Conservation (phyloP, 2,329 filamentous ascomycete species). For the Diaporthe ampelina region DNA sequence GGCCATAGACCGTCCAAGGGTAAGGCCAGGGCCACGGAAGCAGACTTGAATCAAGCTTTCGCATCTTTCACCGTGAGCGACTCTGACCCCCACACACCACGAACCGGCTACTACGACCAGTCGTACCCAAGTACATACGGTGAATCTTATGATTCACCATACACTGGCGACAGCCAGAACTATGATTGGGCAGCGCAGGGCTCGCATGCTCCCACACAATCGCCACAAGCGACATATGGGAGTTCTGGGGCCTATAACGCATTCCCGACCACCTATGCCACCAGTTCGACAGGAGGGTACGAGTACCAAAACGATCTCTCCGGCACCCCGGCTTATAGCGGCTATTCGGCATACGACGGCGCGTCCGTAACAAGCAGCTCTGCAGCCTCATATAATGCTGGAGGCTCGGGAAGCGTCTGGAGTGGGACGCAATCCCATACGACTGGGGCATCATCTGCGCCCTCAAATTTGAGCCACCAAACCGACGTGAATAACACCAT, state of each 20-base stretch:
- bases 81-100: neutral
- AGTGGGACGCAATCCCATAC: neutral
- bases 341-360: neutral
- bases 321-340: neutral
- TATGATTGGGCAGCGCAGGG: neutral
- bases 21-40: slow-evolving; percentile 1
- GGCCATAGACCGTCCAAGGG: slow-evolving; percentile 22
- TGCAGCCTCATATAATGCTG: neutral
- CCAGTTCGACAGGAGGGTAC: slow-evolving; percentile 9
- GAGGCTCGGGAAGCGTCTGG: neutral
- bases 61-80: slow-evolving; percentile 32
- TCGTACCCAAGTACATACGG: neutral
- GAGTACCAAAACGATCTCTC: neutral
- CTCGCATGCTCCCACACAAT: neutral
- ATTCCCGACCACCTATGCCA: neutral
- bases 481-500: slow-evolving; percentile 28
- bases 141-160: neutral
- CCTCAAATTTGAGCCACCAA: slow-evolving; percentile 9
- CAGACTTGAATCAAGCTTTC: neutral
- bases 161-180: neutral
- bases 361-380: slow-evolving; percentile 1
- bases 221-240: neutral
- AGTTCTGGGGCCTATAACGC: neutral
- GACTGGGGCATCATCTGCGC: slow-evolving; percentile 8
- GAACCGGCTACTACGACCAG: neutral